Conservation (phyloP, 2,329 filamentous ascomycete genomes). For the Fusarium mangiferae region DNA sequence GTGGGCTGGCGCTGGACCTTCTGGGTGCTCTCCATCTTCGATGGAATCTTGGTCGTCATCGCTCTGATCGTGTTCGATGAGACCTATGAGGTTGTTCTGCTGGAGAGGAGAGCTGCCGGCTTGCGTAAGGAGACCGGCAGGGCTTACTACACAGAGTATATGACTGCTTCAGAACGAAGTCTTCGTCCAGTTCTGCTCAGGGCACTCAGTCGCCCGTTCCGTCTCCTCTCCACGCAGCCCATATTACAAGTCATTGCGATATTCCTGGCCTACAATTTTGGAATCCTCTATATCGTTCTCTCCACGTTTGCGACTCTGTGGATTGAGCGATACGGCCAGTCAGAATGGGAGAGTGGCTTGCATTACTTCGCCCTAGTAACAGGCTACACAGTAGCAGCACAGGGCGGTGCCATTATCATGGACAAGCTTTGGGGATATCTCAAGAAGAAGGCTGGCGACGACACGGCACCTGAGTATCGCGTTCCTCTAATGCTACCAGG, state of each 20-base stretch:
- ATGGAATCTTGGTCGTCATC: background rate
- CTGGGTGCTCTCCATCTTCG: background rate
- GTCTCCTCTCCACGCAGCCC: background rate
- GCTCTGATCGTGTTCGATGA: background rate
- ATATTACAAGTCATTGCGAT: background rate
- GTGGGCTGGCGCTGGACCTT: background rate
- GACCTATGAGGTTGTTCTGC: background rate
- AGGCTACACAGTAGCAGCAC: background rate
- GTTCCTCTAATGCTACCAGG: background rate
- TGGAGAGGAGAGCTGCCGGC: background rate
- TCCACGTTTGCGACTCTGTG: background rate
- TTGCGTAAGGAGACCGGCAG: background rate
- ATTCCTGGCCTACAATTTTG: background rate
- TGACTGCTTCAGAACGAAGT: background rate
- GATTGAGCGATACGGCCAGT: background rate
- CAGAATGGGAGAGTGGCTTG: background rate
- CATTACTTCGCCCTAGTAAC: background rate
- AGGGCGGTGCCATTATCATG: background rate
- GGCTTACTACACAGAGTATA: background rate
- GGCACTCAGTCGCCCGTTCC: background rate
- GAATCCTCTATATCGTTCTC: background rate
- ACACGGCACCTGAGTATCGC: background rate
- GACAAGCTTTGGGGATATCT: background rate
- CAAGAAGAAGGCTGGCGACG: background rate
- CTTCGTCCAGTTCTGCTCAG: background rate